Evolutionary conservation across 176 grass and related monocot genomes (phyloP).

Genomic region (Olyra latifolia): DNA sequence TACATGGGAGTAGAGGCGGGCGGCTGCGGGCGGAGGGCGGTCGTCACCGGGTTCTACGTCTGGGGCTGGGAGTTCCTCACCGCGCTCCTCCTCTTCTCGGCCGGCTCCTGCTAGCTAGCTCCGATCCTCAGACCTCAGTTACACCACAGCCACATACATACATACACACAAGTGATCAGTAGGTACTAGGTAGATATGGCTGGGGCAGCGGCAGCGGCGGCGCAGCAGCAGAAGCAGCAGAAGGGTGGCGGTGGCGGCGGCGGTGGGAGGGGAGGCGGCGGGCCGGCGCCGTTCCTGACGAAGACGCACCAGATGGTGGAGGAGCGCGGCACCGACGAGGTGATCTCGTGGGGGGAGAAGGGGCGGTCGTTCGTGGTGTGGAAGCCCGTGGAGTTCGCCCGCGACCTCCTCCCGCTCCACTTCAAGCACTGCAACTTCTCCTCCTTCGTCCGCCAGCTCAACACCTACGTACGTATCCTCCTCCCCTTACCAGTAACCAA

Average conservation of each 20-base stretch:
- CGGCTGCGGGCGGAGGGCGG: constrained; percentile 45
- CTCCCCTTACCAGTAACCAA: background rate
- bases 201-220: background rate
- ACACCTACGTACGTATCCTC: constrained; percentile 72
- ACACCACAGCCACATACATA: background rate
- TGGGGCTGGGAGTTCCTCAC: constrained; percentile 97
- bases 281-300: constrained; percentile 79
- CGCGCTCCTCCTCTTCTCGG: constrained; percentile 87
- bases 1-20: constrained; percentile 68
- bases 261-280: background rate
- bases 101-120: constrained; percentile 15
- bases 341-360: constrained; percentile 87
- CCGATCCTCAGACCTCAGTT: background rate
- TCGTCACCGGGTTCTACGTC: constrained; percentile 84
- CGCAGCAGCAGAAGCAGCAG: background rate
- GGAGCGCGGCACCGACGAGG: constrained; percentile 58
- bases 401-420: constrained; percentile 83
- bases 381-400: constrained; percentile 88
- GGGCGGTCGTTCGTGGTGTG: constrained; percentile 88
- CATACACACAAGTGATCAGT: constrained; percentile 5
- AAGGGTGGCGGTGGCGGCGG: background rate
- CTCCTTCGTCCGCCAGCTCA: constrained; percentile 94
- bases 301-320: constrained; percentile 94
- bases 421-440: constrained; percentile 99
- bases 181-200: background rate